Base-by-base conservation (phyloP, 192 early-diverging fungal genomes). In the Allomyces javanicus region DNA sequence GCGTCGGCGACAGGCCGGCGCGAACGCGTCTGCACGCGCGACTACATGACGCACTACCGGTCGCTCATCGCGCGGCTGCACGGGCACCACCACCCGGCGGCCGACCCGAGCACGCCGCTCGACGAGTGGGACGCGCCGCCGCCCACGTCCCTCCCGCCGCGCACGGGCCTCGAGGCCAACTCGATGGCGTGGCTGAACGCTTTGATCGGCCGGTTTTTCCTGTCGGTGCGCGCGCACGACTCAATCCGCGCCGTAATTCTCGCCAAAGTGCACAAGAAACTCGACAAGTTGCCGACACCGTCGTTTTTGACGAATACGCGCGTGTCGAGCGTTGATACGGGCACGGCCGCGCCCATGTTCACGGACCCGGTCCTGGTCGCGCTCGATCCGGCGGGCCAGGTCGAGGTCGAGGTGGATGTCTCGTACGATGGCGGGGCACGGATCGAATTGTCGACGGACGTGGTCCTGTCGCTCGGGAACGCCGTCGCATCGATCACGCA, bases 131-230 rank as follows among this genome's bases (percentile, higher is more conserved):
- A 74, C 33, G 62, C 55, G 25, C 61, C 69, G 66, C 69, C 65
- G 7, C 68, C 44, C 27, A 9, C 64, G 67, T 24, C 67, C 68
- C 21, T 24, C 65, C 61, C 73, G 70, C 76, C 64, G 72, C 90
- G 67, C 74, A 80, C 17, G 74, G 76, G 23, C 80, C 83, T 68
- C 78, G 80, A 44, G 66, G 71, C 25, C 78, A 81, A 23, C 72
- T 78, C 50, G 71, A 81, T 40, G 67, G 71, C 10, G 63, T 92
- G 92, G 92, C 77, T 94, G 22, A 94, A 94, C 68, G 90, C 89
- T 4, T 73, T 94, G 1, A 64, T 92, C 3, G 90, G 92, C 0
- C 77, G 92, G 10, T 75, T 86, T 12, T 94, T 94, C 67, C 73
- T 94, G 9, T 84, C 82, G 22, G 69, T 78, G 17, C 79, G 77